phyloP scores from a whole-genome alignment of 805 yeast genomes.

The Metschnikowia cubensis region DNA sequence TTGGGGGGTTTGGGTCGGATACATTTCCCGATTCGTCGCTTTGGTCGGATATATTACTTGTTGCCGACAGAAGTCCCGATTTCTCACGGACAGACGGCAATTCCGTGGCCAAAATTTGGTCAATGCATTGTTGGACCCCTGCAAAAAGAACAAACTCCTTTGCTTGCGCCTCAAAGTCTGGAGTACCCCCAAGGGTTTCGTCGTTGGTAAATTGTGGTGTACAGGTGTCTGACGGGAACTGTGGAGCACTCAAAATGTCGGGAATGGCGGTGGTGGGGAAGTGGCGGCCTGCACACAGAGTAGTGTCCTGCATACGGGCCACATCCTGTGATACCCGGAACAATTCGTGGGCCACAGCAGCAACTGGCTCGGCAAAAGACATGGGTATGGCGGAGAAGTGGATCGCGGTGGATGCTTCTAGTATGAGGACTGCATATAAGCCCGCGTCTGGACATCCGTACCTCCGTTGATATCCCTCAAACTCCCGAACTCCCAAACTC shows the following conservation, averaged over 20 bases:
- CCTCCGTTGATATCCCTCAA: not conserved
- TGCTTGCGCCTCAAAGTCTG: not conserved
- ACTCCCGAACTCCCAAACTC: no score
- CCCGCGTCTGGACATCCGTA: not conserved
- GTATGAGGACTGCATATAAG: not conserved
- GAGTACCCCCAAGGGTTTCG: not conserved
- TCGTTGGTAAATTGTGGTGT: not conserved
- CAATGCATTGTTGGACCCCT: not conserved
- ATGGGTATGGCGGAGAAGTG: not conserved
- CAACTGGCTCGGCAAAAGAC: not conserved
- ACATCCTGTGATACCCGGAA: not conserved
- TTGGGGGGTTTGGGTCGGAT: no score
- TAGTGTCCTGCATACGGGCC: not conserved
- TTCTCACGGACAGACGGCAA: not conserved
- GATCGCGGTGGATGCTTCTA: not conserved
- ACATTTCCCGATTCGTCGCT: no score
- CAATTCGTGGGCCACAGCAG: not conserved
- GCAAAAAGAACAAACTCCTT: not conserved
- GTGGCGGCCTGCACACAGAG: not conserved
- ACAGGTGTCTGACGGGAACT: not conserved
- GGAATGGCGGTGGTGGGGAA: not conserved
- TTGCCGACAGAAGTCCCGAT: no score
- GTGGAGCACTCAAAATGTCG: not conserved
- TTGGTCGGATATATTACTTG: no score
- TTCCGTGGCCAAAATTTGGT: not conserved